A percentile compares a stretch with the other conserved stretches of the same genome.
Evolutionary conservation across 352 stramenopile genomes (phyloP).

Genomic region (Pythium guiyangense): DNA sequence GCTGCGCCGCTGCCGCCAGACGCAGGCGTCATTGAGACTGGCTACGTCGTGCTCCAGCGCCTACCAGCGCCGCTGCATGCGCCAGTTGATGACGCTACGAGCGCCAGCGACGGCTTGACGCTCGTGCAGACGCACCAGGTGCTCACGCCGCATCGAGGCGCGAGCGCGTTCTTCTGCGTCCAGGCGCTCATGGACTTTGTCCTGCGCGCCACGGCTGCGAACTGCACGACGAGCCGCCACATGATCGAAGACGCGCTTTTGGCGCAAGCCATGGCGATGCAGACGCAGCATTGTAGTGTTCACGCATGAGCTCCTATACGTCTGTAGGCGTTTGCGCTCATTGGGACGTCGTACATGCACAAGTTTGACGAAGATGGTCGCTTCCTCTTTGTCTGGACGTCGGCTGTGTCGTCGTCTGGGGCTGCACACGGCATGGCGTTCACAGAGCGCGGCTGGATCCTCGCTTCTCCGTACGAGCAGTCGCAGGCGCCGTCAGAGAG

Average conservation of each 20-base stretch:
- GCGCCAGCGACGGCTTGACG: constrained; percentile 1
- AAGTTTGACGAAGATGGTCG: constrained; percentile 9
- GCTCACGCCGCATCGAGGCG: constrained; percentile 11
- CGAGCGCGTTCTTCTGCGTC: constrained; percentile 8
- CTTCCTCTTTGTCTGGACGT: constrained; percentile 7
- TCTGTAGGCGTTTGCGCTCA: background rate
- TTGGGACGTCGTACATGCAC: constrained; percentile 8
- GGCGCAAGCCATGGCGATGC: background rate
- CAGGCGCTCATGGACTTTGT: constrained; percentile 22
- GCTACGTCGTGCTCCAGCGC: constrained; percentile 36
- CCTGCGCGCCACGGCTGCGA: constrained; percentile 12
- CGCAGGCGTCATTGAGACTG: constrained; percentile 32
- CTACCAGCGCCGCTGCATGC: background rate
- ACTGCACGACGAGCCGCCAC: constrained; percentile 17
- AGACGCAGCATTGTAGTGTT: background rate
- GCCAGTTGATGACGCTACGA: too few species aligned
- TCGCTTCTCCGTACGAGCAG: background rate
- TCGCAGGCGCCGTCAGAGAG: background rate
- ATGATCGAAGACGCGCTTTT: constrained; percentile 17
- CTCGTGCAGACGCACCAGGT: constrained; percentile 18
- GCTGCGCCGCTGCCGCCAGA: constrained; percentile 32
- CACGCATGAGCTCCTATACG: background rate
- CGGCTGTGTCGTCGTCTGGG: background rate
- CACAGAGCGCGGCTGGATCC: too few species aligned
- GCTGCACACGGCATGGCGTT: background rate